Percentiles rank a stretch among this genome's conserved stretches.
phyloP scores from a whole-genome alignment of 441 rosid genomes.

The Lepidium campestre region DNA sequence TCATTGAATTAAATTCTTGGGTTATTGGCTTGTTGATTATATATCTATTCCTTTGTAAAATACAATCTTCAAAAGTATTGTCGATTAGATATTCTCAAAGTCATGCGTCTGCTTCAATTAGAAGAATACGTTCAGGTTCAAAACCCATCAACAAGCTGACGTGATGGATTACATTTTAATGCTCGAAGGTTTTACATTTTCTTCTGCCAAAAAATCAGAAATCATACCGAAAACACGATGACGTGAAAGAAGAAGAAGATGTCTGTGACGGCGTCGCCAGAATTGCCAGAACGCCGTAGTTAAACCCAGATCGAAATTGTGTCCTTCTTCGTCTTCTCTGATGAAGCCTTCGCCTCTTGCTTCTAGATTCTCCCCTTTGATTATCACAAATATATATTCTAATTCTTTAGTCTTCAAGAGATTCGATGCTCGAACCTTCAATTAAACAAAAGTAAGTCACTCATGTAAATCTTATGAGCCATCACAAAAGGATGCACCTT shows the following conservation, averaged over 20 bases:
- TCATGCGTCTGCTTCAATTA: no score
- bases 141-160: no score
- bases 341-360: slow-evolving; percentile 8
- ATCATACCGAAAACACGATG: slow-evolving; percentile 11
- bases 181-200: background rate
- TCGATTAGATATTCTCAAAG: no score
- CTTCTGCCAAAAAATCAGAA: slow-evolving; percentile 9
- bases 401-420: slow-evolving; percentile 27
- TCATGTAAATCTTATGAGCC: slow-evolving; percentile 36
- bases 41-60: no score
- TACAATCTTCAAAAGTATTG: no score
- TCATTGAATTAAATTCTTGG: no score
- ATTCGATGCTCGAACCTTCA: slow-evolving; percentile 58
- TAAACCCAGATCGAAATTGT: slow-evolving; percentile 10
- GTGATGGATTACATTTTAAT: no score
- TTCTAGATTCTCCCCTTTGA: slow-evolving; percentile 24
- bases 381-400: slow-evolving; percentile 20
- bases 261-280: slow-evolving; percentile 32
- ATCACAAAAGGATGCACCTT: slow-evolving; percentile 33
- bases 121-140: no score
- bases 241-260: slow-evolving; percentile 22
- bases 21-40: no score
- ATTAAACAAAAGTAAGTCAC: slow-evolving; percentile 52
- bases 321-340: background rate
- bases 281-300: background rate